Evolutionary conservation across 2,329 filamentous ascomycete genomes (phyloP).

Genomic region (Zasmidium cellare): DNA sequence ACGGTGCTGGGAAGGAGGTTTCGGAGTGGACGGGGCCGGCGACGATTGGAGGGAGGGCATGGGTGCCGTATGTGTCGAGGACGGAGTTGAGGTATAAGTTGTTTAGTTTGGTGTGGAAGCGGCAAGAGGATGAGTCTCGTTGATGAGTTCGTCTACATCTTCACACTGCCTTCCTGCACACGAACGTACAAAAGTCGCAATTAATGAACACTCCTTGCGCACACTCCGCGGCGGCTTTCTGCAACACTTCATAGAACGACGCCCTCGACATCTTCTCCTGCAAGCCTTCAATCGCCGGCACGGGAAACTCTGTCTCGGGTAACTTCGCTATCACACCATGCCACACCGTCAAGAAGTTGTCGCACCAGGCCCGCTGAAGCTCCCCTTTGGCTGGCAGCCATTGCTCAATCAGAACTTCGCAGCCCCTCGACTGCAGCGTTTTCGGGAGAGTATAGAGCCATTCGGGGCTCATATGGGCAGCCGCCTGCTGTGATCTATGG

Average conservation of each 20-base stretch:
- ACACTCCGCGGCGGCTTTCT: background rate
- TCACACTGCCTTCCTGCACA: background rate
- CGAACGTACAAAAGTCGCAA: background rate
- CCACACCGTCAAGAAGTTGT: background rate
- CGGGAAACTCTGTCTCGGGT: background rate
- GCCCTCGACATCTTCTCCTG: background rate
- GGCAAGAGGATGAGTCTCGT: background rate
- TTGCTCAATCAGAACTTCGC: background rate
- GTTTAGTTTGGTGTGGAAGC: background rate
- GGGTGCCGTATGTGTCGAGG: background rate
- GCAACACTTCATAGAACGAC: background rate
- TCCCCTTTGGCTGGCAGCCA: background rate
- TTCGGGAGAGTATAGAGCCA: background rate
- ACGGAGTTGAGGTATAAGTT: background rate
- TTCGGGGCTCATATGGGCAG: background rate
- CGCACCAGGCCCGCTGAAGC: slow-evolving; percentile 2
- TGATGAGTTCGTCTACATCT: background rate
- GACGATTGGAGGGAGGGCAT: slow-evolving; percentile 1
- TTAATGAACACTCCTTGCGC: background rate
- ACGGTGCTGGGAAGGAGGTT: background rate
- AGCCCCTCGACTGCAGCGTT: background rate
- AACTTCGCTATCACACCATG: background rate
- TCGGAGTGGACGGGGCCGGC: slow-evolving; percentile 2
- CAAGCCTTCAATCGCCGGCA: background rate
- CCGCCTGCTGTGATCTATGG: background rate